Conservation (phyloP, 1,284 basidiomycete species). For the Apiotrichum montevideense region DNA sequence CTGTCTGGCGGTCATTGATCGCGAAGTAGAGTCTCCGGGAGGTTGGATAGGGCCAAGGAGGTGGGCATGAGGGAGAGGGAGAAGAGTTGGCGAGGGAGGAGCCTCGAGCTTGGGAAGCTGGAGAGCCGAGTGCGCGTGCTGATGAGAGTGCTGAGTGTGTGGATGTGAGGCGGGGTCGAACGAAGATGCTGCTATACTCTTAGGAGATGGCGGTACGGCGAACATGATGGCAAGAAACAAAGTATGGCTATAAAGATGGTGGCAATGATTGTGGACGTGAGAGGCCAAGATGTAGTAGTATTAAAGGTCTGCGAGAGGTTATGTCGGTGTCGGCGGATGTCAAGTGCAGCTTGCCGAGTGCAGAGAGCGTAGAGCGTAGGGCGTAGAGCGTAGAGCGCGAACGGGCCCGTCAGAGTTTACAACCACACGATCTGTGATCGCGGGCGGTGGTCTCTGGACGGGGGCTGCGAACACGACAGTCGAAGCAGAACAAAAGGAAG, state of each 20-base stretch:
- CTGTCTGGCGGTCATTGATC: background rate
- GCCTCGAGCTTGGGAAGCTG: slow-evolving; percentile 1
- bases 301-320: too few relatives aligned
- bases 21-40: background rate
- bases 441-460: slow-evolving; percentile 3
- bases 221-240: background rate
- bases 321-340: too few relatives aligned
- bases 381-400: background rate
- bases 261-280: too few relatives aligned
- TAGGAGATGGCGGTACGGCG: background rate
- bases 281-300: too few relatives aligned
- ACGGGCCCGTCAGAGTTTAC: slow-evolving; percentile 2
- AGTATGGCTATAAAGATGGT: too few relatives aligned
- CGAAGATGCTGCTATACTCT: slow-evolving; percentile 1
- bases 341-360: too few relatives aligned
- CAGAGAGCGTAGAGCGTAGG: too few relatives aligned
- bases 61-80: background rate
- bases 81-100: background rate
- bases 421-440: slow-evolving; percentile 2
- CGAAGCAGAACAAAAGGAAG: background rate
- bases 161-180: background rate
- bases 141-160: background rate
- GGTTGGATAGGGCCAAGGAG: background rate
- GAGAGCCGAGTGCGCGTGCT: background rate
- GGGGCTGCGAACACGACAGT: background rate